Percentiles rank a stretch among this genome's conserved stretches.
Evolutionary conservation across 2,329 filamentous ascomycete species (phyloP).

Genomic region (Venturia effusa): DNA sequence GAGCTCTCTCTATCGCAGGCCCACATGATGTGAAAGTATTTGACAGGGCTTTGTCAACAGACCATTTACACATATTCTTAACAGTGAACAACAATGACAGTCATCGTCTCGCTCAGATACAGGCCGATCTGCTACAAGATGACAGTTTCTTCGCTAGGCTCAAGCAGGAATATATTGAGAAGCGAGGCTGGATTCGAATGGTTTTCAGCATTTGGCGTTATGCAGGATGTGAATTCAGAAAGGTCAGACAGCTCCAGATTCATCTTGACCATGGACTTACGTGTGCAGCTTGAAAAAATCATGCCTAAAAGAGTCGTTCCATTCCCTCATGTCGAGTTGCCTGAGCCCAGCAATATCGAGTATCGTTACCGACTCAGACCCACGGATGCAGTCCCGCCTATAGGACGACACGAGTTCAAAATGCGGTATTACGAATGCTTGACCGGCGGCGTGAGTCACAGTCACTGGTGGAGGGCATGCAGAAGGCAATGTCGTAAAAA

Average conservation of each 20-base stretch:
- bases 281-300: background rate
- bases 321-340: background rate
- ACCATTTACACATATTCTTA: background rate
- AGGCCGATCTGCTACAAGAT: background rate
- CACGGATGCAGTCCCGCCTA: background rate
- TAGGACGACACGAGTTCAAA: background rate
- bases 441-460: background rate
- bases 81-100: background rate
- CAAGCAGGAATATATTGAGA: background rate
- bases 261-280: background rate
- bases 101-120: background rate
- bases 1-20: background rate
- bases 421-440: background rate
- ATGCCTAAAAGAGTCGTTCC: background rate
- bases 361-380: background rate
- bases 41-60: background rate
- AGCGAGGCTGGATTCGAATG: background rate
- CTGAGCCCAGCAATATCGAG: background rate
- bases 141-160: background rate
- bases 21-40: background rate
- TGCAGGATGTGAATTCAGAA: background rate
- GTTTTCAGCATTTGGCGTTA: background rate
- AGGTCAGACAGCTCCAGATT: background rate
- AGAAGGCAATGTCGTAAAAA: background rate
- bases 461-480: background rate